Percentiles rank a stretch among this genome's conserved stretches.
These are phyloP conservation scores for Rosa multiflora DNA, from an alignment of 306 rosid genomes.

Conservation along the genomic window DNA sequence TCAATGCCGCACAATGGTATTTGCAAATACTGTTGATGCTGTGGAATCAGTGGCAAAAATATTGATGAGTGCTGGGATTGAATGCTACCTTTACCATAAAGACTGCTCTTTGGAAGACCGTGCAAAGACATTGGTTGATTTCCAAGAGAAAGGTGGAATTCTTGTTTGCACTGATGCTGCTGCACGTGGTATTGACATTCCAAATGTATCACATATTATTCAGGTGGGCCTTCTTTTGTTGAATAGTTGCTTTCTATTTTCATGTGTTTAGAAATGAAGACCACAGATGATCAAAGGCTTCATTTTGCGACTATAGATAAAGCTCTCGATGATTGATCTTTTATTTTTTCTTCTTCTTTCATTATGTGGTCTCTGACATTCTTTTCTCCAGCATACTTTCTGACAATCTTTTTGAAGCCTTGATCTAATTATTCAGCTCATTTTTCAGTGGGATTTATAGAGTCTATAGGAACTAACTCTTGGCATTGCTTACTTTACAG, in stretches of 20 bases:
- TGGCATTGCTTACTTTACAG: constrained; percentile 45
- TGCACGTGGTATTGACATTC: constrained; percentile 91
- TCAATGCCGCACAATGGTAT: constrained; percentile 74
- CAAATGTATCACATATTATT: constrained; percentile 84
- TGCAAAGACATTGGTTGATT: constrained; percentile 62
- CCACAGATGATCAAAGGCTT: not conserved
- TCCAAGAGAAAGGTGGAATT: constrained; percentile 81
- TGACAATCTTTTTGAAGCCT: not conserved
- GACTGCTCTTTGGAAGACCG: constrained; percentile 86
- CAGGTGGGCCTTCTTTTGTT: constrained; percentile 54
- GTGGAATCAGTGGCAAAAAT: constrained; percentile 82
- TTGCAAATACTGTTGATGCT: constrained; percentile 91
- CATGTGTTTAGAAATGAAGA: not conserved
- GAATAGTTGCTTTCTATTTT: not conserved
- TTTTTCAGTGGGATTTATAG: not conserved
- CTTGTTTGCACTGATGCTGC: constrained; percentile 98
- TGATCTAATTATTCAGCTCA: not conserved
- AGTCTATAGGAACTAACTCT: constrained; percentile 20
- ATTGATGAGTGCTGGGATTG: constrained; percentile 57
- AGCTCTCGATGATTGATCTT: not conserved
- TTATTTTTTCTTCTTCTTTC: not conserved
- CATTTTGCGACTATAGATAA: not conserved
- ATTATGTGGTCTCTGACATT: not conserved
- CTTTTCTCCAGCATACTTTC: not conserved
- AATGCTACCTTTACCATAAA: constrained; percentile 81